Evolutionary conservation across 495 filamentous ascomycete species (phyloP).

Genomic region (Aspergillus funiculosus): DNA sequence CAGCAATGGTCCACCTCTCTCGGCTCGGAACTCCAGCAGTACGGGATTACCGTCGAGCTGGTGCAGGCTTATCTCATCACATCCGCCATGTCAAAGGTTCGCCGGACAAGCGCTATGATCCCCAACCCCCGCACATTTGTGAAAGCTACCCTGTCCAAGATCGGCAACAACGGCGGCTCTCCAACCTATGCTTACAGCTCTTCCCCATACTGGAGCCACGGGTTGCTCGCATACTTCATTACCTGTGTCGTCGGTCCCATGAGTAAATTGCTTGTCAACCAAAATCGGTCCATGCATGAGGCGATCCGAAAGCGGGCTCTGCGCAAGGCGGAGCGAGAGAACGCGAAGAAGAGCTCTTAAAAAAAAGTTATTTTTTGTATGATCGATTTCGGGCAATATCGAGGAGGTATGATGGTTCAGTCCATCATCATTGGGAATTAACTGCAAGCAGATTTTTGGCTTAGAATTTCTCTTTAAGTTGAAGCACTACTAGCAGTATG

Average conservation of each 20-base stretch:
- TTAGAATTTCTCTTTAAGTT: too few species aligned
- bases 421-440: not conserved
- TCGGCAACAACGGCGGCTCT: constrained; percentile 71
- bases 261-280: constrained; percentile 52
- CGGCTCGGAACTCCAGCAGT: constrained; percentile 69
- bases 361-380: not conserved
- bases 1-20: constrained; percentile 92
- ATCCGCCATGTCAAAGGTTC: constrained; percentile 93
- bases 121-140: constrained; percentile 83
- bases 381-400: not conserved
- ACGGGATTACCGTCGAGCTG: constrained; percentile 78
- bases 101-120: constrained; percentile 65
- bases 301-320: constrained; percentile 81
- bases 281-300: constrained; percentile 78
- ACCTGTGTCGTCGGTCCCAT: constrained; percentile 64
- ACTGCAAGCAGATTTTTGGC: not conserved
- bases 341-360: constrained; percentile 44
- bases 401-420: not conserved
- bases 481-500: too few species aligned
- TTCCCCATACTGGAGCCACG: constrained; percentile 91
- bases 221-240: constrained; percentile 77
- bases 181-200: constrained; percentile 71
- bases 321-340: constrained; percentile 80
- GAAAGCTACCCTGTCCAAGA: constrained; percentile 66
- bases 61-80: constrained; percentile 89